Base-by-base conservation (phyloP, 768 basidiomycete genomes). In the Pleurotus citrinopileatus region DNA sequence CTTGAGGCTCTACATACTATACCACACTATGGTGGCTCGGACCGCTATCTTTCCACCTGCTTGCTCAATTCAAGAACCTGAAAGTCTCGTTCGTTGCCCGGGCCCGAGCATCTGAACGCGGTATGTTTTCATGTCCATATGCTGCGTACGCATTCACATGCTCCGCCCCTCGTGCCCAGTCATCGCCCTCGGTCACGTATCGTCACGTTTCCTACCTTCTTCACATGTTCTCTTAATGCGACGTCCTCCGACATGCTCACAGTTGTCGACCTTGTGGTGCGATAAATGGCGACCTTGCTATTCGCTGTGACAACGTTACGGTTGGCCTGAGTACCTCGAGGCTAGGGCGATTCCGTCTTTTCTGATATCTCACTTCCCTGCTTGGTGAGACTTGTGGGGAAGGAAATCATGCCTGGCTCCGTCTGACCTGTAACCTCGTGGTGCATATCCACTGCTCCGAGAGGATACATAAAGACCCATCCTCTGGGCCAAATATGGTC, bases 81-180 rank as follows among this genome's bases (percentile, higher is more conserved):
- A n/a, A n/a, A n/a, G n/a, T n/a, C n/a, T n/a, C n/a, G n/a, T n/a
- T n/a, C n/a, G 32, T n/a, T 2, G 1, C n/a, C 32, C 32, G 32
- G 32, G 32, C n/a, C 32, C 32, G 32, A 34, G 32, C 32, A 34
- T n/a, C 32, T 34, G 32, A 34, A 34, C n/a, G 23, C 29, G 37
- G 22, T 51, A 51, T 51, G 48, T 51, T 51, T 51, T 51, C 22
- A 51, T 37, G 32, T 51, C 48, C 48, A 51, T 51, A 51, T 51
- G 48, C 48, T 51, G 48, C 32, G 10, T 19, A 15, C n/a, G n/a
- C 22, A 36, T 51, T 51, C 48, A 51, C 48, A 51, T 51, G 48
- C 34, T 51, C 29, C 34, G 34, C 9, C 37, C 48, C 48, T 51
- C 48, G 37, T 51, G 48, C 48, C n/a, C 45, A 47, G 37, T 19